phyloP scores from a whole-genome alignment of 179 eudicot species.

The Gypsophila paniculata region DNA sequence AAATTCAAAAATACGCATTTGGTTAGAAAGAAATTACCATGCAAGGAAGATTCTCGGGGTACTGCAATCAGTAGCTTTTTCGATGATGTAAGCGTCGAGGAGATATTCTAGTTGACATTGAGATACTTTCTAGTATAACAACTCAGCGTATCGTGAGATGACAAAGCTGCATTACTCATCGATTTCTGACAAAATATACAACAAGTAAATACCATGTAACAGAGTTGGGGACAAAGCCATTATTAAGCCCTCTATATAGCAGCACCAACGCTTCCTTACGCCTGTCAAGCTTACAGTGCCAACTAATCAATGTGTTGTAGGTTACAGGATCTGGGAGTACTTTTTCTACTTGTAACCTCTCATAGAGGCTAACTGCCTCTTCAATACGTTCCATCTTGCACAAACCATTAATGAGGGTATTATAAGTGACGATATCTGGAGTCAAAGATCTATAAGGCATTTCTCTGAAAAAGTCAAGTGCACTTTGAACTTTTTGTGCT shows the following conservation, averaged over 20 bases:
- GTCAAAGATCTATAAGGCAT: slow-evolving; percentile 63
- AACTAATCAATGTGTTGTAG: slow-evolving; percentile 70
- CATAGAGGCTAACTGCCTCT: slow-evolving; percentile 72
- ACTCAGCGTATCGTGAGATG: slow-evolving; percentile 13
- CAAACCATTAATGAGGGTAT: slow-evolving; percentile 69
- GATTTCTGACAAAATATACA: slow-evolving; percentile 30
- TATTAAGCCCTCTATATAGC: slow-evolving; percentile 56
- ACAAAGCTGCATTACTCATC: slow-evolving; percentile 11
- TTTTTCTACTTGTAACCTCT: slow-evolving; percentile 54
- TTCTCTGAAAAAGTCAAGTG: slow-evolving; percentile 62
- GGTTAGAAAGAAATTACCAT: neutral
- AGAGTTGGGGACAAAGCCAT: slow-evolving; percentile 65
- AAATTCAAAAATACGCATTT: neutral
- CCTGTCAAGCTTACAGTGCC: slow-evolving; percentile 56
- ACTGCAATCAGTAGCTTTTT: neutral
- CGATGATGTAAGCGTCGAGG: neutral
- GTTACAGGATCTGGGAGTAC: slow-evolving; percentile 66
- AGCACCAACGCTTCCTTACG: slow-evolving; percentile 57
- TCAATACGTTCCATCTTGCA: slow-evolving; percentile 54
- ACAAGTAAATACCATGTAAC: slow-evolving; percentile 76
- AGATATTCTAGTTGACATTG: neutral
- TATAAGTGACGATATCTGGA: slow-evolving; percentile 86
- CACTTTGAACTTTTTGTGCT: slow-evolving; percentile 55
- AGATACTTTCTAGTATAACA: slow-evolving; percentile 1
- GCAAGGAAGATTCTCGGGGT: neutral